These are phyloP conservation scores for Rubia tinctorum DNA, from an alignment of 305 asterid species.

Conservation along the genomic window DNA sequence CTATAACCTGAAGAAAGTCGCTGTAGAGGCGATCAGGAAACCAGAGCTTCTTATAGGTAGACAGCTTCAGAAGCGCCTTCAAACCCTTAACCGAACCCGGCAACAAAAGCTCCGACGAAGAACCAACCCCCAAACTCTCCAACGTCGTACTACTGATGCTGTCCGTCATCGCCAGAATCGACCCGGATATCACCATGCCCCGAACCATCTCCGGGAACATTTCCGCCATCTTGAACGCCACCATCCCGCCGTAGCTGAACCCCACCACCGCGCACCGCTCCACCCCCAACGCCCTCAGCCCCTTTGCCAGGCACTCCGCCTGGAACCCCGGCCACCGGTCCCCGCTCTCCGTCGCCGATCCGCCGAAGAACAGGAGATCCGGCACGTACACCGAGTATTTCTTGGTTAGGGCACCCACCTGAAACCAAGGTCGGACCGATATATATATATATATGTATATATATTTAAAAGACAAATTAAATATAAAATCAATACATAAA, in stretches of 20 bases:
- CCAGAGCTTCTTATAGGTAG: constrained; percentile 78
- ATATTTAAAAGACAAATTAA: too few species aligned
- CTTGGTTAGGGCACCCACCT: constrained; percentile 61
- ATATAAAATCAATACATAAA: too few species aligned
- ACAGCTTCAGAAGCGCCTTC: constrained; percentile 69
- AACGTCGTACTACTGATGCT: constrained; percentile 48
- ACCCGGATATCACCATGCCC: constrained; percentile 68
- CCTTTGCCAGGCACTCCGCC: constrained; percentile 65
- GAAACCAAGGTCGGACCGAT: constrained; percentile 10
- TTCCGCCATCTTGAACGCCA: constrained; percentile 94
- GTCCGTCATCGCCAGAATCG: constrained; percentile 74
- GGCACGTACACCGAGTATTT: constrained; percentile 75
- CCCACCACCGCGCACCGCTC: constrained; percentile 79
- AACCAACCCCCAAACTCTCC: constrained; percentile 53
- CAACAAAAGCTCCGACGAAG: constrained; percentile 74
- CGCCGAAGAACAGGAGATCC: constrained; percentile 91
- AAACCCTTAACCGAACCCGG: constrained; percentile 64
- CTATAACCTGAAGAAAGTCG: constrained; percentile 67
- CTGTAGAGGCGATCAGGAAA: constrained; percentile 76
- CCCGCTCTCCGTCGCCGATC: constrained; percentile 49
- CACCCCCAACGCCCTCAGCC: constrained; percentile 59
- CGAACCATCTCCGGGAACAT: constrained; percentile 55
- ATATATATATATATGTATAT: too few species aligned
- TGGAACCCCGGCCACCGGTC: constrained; percentile 83
- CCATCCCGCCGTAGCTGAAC: constrained; percentile 97